A percentile compares a stretch with the other conserved stretches of the same genome.
Conservation (phyloP, 371 early-diverging fungal species). For the Mucor piriformis region DNA sequence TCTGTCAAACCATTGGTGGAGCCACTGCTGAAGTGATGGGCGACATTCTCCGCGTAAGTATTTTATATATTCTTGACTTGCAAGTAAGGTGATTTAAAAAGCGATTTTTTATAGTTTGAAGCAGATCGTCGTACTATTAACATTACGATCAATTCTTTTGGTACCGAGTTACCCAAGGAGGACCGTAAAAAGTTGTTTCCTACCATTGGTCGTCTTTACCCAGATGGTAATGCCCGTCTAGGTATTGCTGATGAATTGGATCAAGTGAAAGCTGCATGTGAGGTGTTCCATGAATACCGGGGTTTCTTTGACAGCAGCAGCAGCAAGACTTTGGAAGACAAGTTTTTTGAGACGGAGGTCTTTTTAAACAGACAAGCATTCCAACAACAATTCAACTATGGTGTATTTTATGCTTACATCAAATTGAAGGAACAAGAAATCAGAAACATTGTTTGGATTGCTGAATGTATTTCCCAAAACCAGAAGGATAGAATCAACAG, state of each 20-base stretch:
- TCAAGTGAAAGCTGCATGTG: conserved; percentile 86
- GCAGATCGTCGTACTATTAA: conserved; percentile 97
- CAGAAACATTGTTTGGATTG: conserved; percentile 98
- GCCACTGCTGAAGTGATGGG: conserved; percentile 95
- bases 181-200: conserved; percentile 95
- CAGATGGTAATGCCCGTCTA: conserved; percentile 86
- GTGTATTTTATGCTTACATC: conserved; percentile 95
- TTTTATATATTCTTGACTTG: neutral
- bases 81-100: no score
- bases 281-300: conserved; percentile 83
- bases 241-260: conserved; percentile 92
- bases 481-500: conserved; percentile 94
- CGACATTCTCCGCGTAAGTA: conserved; percentile 80
- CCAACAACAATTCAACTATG: conserved; percentile 96
- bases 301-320: conserved; percentile 63
- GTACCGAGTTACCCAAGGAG: conserved; percentile 95
- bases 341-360: conserved; percentile 95
- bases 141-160: conserved; percentile 97
- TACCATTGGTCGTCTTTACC: conserved; percentile 87
- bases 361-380: conserved; percentile 92
- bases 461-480: conserved; percentile 98
- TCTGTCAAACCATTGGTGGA: conserved; percentile 82
- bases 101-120: conserved; percentile 78
- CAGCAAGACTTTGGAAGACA: conserved; percentile 85
- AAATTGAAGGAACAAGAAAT: conserved; percentile 99